These are phyloP conservation scores for Talaromyces stipitatus DNA, from an alignment of 495 filamentous ascomycete species.

Conservation along the genomic window DNA sequence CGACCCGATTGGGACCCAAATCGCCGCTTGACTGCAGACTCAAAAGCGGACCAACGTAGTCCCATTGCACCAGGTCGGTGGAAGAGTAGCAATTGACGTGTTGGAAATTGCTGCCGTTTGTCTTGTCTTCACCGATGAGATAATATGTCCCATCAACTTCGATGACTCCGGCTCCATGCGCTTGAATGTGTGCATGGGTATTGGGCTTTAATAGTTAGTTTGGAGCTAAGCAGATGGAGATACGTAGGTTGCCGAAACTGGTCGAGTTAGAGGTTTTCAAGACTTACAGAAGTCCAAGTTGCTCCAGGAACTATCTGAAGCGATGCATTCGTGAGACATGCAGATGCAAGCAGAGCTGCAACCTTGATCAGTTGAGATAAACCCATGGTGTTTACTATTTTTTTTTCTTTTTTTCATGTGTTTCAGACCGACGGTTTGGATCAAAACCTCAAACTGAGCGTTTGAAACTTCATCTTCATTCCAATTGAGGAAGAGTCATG, in stretches of 20 bases:
- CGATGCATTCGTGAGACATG: not conserved
- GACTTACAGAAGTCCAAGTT: constrained; percentile 33
- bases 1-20: constrained; percentile 51
- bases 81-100: constrained; percentile 49
- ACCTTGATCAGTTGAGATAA: not conserved
- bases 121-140: constrained; percentile 61
- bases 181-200: constrained; percentile 52
- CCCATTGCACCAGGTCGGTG: constrained; percentile 55
- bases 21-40: constrained; percentile 43
- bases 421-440: not conserved
- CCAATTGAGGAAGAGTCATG: no score
- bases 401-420: not conserved
- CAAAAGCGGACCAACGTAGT: constrained; percentile 47
- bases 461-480: no score
- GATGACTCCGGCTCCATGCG: constrained; percentile 45
- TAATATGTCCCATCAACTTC: constrained; percentile 50
- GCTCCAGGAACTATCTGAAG: constrained; percentile 31
- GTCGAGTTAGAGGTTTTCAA: no score
- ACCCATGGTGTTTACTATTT: not conserved
- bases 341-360: not conserved
- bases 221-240: not conserved
- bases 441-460: not conserved
- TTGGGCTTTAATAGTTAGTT: constrained; percentile 3
- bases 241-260: not conserved
- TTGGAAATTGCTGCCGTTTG: constrained; percentile 47